These are phyloP conservation scores for Candida anglica DNA, from an alignment of 805 yeast genomes.

Conservation along the genomic window DNA sequence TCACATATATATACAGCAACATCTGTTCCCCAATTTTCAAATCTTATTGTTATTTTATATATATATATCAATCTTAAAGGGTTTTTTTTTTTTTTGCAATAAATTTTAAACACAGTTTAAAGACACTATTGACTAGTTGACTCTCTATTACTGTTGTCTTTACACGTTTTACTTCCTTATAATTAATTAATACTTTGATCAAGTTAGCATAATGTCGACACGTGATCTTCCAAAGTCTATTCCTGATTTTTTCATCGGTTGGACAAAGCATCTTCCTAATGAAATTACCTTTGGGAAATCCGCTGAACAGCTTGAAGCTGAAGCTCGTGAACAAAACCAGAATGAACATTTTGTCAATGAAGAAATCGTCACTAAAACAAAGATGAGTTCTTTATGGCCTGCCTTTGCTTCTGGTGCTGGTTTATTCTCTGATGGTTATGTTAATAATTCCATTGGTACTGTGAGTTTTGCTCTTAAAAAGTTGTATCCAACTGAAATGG, in stretches of 20 bases:
- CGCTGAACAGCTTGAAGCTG: constrained; percentile 7
- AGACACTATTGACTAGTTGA: too few relatives aligned
- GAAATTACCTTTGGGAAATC: constrained; percentile 31
- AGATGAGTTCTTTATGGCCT: constrained; percentile 41
- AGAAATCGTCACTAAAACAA: constrained; percentile 4
- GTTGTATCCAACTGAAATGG: constrained; percentile 59
- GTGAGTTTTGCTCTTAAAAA: constrained; percentile 60
- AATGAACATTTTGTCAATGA: constrained; percentile 5
- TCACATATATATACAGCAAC: too few relatives aligned
- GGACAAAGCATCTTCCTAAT: constrained; percentile 30
- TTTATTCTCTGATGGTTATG: constrained; percentile 82
- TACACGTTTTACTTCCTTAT: too few relatives aligned
- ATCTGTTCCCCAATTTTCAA: too few relatives aligned
- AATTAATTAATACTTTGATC: too few relatives aligned
- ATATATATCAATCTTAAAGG: too few relatives aligned
- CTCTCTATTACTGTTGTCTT: too few relatives aligned
- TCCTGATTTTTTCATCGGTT: constrained; percentile 24
- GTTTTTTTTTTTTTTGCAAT: too few relatives aligned
- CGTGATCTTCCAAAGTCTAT: constrained; percentile 43
- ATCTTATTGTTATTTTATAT: too few relatives aligned
- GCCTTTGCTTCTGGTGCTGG: constrained; percentile 81
- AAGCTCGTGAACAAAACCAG: constrained; percentile 13
- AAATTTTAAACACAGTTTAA: too few relatives aligned
- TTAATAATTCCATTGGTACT: constrained; percentile 75
- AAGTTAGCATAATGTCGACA: too few relatives aligned